Evolutionary conservation across 164 flowering plant genomes (phyloP).

Genomic region (Macadamia integrifolia): DNA sequence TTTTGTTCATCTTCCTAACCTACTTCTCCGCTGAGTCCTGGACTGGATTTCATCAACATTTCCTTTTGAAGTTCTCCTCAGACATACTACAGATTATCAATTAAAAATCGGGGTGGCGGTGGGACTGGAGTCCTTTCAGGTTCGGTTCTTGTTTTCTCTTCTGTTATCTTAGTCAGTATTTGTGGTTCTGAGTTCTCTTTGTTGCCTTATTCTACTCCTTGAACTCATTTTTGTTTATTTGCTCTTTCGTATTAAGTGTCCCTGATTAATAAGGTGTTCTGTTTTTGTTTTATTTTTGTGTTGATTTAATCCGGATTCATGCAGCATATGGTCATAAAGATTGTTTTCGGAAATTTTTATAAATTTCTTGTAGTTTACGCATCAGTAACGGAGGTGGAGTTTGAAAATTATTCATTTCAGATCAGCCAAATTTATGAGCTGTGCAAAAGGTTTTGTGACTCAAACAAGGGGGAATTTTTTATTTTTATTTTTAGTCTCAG

Average conservation of each 20-base stretch:
- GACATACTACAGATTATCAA: not conserved
- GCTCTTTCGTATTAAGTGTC: not conserved
- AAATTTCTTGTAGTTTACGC: not conserved
- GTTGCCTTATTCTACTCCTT: not conserved
- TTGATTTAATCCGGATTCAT: not conserved
- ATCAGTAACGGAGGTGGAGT: not conserved
- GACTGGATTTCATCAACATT: not conserved
- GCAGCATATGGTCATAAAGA: not conserved
- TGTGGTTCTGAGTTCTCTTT: not conserved
- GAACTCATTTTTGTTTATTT: not conserved
- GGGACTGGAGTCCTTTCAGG: constrained; percentile 7
- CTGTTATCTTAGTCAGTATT: not conserved
- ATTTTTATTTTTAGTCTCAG: no score
- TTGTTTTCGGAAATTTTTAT: not conserved
- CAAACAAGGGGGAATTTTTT: no score
- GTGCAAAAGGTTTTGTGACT: no score
- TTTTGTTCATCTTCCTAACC: not conserved
- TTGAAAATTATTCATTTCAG: not conserved
- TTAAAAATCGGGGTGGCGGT: not conserved
- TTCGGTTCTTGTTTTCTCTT: not conserved
- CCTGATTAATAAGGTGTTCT: no score
- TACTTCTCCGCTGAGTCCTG: not conserved
- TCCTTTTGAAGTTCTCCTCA: not conserved
- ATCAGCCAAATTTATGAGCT: no score
- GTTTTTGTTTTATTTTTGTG: not conserved